Percentiles rank a stretch among this genome's conserved stretches.
Conservation (phyloP, 768 basidiomycete genomes). For the Tulasnella sp. region DNA sequence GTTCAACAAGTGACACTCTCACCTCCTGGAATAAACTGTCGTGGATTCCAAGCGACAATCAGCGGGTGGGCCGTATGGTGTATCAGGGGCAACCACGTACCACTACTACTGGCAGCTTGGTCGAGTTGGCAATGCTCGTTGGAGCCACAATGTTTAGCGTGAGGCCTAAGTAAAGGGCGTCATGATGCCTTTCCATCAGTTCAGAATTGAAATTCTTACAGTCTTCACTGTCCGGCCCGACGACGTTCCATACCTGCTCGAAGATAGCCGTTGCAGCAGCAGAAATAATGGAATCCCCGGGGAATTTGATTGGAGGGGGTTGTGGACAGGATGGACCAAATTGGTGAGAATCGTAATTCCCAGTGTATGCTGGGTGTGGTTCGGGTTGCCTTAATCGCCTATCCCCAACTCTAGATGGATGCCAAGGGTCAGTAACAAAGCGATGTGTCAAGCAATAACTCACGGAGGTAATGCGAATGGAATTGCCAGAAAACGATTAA, state of each 20-base stretch:
- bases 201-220: constrained; percentile 38
- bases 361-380: constrained; percentile 39
- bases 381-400: constrained; percentile 47
- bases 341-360: constrained; percentile 38
- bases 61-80: not conserved
- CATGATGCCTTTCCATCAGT: not conserved
- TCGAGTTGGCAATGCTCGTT: constrained; percentile 38
- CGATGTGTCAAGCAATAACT: constrained; percentile 27
- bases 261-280: constrained; percentile 39
- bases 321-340: constrained; percentile 50
- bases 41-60: constrained; percentile 1
- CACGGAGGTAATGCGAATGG: constrained; percentile 57
- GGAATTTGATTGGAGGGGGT: constrained; percentile 39
- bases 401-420: constrained; percentile 37
- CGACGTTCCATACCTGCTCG: constrained; percentile 35
- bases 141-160: constrained; percentile 54
- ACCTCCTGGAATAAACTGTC: constrained; percentile 53
- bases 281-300: constrained; percentile 39
- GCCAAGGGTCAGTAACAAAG: constrained; percentile 34
- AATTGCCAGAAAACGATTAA: constrained; percentile 49
- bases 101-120: constrained; percentile 52
- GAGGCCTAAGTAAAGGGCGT: constrained; percentile 39
- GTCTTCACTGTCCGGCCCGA: constrained; percentile 44
- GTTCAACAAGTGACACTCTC: not conserved
- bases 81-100: constrained; percentile 37